phyloP scores from a whole-genome alignment of 2,329 filamentous ascomycete genomes.

The Diaporthe australafricana region DNA sequence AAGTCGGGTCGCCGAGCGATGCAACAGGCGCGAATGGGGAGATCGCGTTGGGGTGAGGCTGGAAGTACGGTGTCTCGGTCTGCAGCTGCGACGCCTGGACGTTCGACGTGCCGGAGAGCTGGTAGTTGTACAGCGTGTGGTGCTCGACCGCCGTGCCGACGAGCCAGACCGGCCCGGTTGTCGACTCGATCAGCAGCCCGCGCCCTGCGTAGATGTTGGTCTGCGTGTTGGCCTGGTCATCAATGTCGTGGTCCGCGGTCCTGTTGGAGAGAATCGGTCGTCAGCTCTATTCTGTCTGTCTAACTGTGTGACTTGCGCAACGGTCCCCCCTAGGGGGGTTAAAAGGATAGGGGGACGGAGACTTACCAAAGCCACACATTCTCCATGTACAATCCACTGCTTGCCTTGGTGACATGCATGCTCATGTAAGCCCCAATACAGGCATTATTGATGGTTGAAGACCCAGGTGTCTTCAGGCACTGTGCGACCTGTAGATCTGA shows the following conservation, averaged over 20 bases:
- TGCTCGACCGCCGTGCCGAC: constrained; percentile 76
- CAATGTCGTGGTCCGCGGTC: constrained; percentile 48
- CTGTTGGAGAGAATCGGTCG: constrained; percentile 30
- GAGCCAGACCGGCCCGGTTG: constrained; percentile 65
- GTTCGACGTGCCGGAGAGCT: constrained; percentile 69
- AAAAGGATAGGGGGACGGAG: no score
- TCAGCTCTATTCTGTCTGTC: neutral
- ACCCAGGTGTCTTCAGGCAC: constrained; percentile 67
- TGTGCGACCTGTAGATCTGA: constrained; percentile 74
- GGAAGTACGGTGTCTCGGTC: constrained; percentile 79
- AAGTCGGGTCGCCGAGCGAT: constrained; percentile 63
- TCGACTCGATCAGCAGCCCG: constrained; percentile 60
- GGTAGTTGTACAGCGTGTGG: constrained; percentile 74
- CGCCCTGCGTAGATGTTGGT: constrained; percentile 64
- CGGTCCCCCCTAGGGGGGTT: no score
- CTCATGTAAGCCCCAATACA: constrained; percentile 54
- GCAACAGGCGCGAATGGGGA: constrained; percentile 62
- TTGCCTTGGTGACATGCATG: constrained; percentile 53
- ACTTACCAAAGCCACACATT: constrained; percentile 60
- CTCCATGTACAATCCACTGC: constrained; percentile 55
- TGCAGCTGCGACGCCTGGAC: constrained; percentile 74
- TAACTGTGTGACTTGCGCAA: no score
- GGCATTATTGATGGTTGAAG: constrained; percentile 42
- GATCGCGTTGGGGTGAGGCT: constrained; percentile 70
- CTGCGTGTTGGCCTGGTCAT: constrained; percentile 54